Evolutionary conservation across 140 eudicot genomes (phyloP).

Genomic region (Oenanthe javanica): DNA sequence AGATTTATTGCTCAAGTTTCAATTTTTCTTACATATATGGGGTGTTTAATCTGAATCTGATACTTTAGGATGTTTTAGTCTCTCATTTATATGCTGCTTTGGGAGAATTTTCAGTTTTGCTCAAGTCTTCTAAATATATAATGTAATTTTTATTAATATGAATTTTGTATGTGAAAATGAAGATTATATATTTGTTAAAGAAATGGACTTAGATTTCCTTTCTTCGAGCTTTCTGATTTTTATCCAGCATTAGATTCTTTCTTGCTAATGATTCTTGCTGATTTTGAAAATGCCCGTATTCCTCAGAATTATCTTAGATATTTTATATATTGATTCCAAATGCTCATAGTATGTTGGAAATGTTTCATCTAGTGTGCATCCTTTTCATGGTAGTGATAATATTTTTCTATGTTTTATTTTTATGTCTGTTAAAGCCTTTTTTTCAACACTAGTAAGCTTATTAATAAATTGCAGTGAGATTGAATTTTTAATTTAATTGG

Average conservation of each 20-base stretch:
- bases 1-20: neutral
- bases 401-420: neutral
- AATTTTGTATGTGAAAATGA: neutral
- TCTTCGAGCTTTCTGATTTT: neutral
- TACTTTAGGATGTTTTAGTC: slow-evolving; percentile 7
- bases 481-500: neutral
- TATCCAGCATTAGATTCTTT: neutral
- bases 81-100: neutral
- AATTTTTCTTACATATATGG: neutral
- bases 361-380: neutral
- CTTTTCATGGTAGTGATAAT: neutral
- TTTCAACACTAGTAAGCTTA: neutral
- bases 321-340: slow-evolving; percentile 25
- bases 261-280: neutral
- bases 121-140: neutral
- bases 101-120: neutral
- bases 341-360: slow-evolving; percentile 16
- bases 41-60: neutral
- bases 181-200: neutral
- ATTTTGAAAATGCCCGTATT: neutral
- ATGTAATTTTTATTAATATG: neutral
- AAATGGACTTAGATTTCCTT: neutral
- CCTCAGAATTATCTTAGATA: neutral
- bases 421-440: neutral
- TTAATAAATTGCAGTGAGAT: neutral